These are phyloP conservation scores for Cyclotella choctawhatcheeana DNA, from an alignment of 108 stramenopile genomes.

Conservation along the genomic window DNA sequence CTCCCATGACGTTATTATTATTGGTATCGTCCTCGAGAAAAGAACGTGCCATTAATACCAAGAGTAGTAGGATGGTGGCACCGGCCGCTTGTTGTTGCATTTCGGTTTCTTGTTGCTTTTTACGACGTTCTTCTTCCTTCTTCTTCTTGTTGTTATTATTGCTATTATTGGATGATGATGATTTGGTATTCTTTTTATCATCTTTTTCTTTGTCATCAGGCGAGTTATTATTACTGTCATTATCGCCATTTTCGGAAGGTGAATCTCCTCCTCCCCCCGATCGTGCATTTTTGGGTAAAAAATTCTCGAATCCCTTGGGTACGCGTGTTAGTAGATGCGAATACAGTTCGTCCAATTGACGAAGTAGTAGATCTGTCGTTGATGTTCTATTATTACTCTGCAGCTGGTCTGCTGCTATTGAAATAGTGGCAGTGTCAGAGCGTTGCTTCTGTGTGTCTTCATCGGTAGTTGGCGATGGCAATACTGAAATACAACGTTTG, in stretches of 20 bases:
- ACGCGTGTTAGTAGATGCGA: slow-evolving; percentile 51
- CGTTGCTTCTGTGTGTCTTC: too few species aligned
- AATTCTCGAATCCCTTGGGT: slow-evolving; percentile 88
- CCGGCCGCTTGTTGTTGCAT: slow-evolving; percentile 70
- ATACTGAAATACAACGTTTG: too few species aligned
- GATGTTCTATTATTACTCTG: too few species aligned
- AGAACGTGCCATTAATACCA: slow-evolving; percentile 63
- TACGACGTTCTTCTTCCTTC: slow-evolving; percentile 44
- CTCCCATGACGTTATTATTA: slow-evolving; percentile 30
- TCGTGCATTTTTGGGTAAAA: slow-evolving; percentile 71
- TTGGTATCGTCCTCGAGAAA: slow-evolving; percentile 67
- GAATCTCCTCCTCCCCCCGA: too few species aligned
- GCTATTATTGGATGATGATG: slow-evolving; percentile 25
- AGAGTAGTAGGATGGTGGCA: slow-evolving; percentile 49
- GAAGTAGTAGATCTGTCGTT: too few species aligned
- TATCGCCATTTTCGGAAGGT: too few species aligned
- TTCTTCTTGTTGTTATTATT: slow-evolving; percentile 42
- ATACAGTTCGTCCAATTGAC: slow-evolving; percentile 21
- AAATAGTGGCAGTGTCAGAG: too few species aligned
- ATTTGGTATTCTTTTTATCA: background rate
- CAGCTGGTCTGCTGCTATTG: too few species aligned
- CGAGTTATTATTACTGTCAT: slow-evolving; percentile 15
- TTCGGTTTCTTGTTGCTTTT: slow-evolving; percentile 54
- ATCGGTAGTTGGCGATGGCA: too few species aligned
- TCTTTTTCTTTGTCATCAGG: slow-evolving; percentile 3